Base-by-base conservation (phyloP, 192 early-diverging fungal species). In the Backusella parvicylindrica region DNA sequence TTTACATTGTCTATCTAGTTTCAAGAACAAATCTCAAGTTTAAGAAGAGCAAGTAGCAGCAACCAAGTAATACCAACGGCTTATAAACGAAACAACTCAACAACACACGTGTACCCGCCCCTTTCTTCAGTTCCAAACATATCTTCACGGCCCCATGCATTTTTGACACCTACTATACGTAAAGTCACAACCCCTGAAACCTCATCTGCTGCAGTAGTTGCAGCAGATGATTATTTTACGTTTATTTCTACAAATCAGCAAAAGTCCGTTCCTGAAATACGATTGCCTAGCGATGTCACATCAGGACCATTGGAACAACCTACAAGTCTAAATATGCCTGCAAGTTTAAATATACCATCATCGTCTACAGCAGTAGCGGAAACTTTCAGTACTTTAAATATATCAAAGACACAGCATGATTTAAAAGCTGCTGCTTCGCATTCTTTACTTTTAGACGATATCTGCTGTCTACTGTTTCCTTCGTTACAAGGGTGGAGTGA, bases 401-500 rank as follows among this genome's bases (percentile, higher is more conserved):
- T 26, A 3, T 21, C 50, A 2, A 23, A 28, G 2, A 37, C 7
- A 41, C 40, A 41, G 23, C 23, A 50, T n/a, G 47, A 50, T 6
- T 50, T 56, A 26, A 56, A 56, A 11, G 2, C 50, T 6, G 50
- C 50, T 11, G 50, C 72, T 16, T 30, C 64, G 0, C 68, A n/a
- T 28, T 11, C 11, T 23, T n/a, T 75, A 2, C 49, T 70, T 0
- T 64, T 75, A 41, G 53, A 81, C 31, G 76, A 79, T 12, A 28
- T 84, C 38, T 40, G 43, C 2, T 73, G 71, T 13, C 76, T 76
- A 13, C 75, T 90, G 18, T 90, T 92, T 37, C 91, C 91, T 0
- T 86, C 85, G 9, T 49, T 92, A 2, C 69, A 82, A 28, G 75
- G 81, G 30, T 92, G 90, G 88, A 65, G 77, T 1, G 31, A 78